Base-by-base conservation (phyloP, 2,329 filamentous ascomycete genomes). In the Fusarium napiforme region DNA sequence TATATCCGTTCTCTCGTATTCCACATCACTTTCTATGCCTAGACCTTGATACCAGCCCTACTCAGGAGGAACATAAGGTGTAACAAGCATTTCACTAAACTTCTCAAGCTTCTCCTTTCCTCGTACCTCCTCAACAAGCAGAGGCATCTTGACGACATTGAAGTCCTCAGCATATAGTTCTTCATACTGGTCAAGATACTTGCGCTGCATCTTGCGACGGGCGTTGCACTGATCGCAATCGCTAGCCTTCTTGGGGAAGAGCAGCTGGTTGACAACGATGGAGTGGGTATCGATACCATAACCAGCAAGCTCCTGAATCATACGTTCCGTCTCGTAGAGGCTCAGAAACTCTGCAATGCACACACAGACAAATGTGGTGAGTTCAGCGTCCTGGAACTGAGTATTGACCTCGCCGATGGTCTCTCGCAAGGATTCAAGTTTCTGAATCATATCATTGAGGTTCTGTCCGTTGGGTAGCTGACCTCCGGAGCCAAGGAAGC, bases 121-220 rank as follows among this genome's bases (percentile, higher is more conserved):
- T 78, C 96, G 88, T 15, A 99, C 95, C 85, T 99, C 96, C 82
- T 99, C 96, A 3, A 97, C 94, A 67, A 99, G 85, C 79, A 99
- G 84, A 42, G 96, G 96, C 95, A 99, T 98, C 87, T 96, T 96
- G 76, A 99, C 96, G 43, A 99, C 95, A 81, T 99, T 97, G 86
- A 99, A 99, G 69, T 84, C 83, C 83, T 99, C 96, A 80, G 98
- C 95, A 82, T 99, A 99, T 67, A 99, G 85, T 86, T 99, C 96
- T 84, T 97, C 95, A 79, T 98, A 98, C 87, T 99, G 96, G 81
- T 98, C 95, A 47, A 99, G 88, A 81, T 99, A 99, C 86, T 99
- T 99, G 87, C 95, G 96, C 87, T 99, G 96, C 96, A 99, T 99
- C 87, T 97, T 97, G 79, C 95, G 88, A 74, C 96, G 88, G 50